Evolutionary conservation across 345 rosid genomes (phyloP), one percentile per base, ranked within the genome.

Genomic region (Corchorus olitorius): DNA sequence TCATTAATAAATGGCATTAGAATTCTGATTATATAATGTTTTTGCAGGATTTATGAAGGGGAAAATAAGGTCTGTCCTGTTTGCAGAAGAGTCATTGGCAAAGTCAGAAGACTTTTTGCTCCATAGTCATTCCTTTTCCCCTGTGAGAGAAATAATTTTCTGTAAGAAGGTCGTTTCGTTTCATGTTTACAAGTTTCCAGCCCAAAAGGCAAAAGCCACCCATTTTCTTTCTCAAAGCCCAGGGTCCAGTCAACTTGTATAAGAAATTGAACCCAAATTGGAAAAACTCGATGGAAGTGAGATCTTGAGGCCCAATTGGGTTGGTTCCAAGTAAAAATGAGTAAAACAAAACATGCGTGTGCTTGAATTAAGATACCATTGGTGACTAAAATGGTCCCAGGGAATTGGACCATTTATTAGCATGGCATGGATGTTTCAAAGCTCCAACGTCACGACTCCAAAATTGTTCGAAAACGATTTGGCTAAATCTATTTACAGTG

Each of bases 31-130:
- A 49, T 37, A 13, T 11, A 48, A 0, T 19, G 22, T 4, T 49
- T 75, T 74, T 63, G 68, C 82, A 85, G 92, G 86, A 84, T 84
- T 14, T 81, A 78, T 58, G 77, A 81, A 27, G 88, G 81, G 33
- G 90, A 88, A 37, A 75, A 37, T 73, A 85, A 75, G 79, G 65
- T 76, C 4, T 88, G 90, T 49, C 92, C 88, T 0, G 86, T 88
- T 0, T 85, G 92, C 70, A 74, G 90, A 68, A 82, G 92, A 72
- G 72, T 78, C 17, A 78, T 88, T 68, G 78, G 86, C 45, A 88
- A 77, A 81, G 83, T 87, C 15, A 85, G 85, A 75, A 87, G 68
- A 76, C 72, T 86, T 74, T 83, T 85, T 69, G 52, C 81, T 27
- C 41, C 80, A 8, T 81, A 80, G 70, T 39, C 48, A 39, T 4